Evolutionary conservation across 352 stramenopile species (phyloP), one percentile per base, ranked within the genome.

Genomic region (Globisporangium solare): DNA sequence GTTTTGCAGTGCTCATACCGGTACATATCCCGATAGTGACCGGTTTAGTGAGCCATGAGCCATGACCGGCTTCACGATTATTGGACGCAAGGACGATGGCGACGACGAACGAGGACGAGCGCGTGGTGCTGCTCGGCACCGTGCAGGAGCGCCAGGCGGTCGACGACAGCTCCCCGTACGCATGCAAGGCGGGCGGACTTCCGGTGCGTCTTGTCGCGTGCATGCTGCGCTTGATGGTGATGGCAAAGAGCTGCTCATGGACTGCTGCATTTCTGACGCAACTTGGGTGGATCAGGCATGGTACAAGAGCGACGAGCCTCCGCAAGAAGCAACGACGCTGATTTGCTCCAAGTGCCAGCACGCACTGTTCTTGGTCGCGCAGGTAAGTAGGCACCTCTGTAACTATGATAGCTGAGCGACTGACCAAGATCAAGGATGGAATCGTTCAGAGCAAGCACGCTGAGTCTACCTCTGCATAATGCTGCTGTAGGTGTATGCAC

Each of bases 121-220:
- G 71, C 17, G 66, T 70, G 11, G 77, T 93, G 62, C 66, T 92
- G 59, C 68, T 94, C 39, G 83, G 83, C 54, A 74, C 76, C 18
- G 73, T 90, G 47, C 72, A 89, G 54, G 76, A 88, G 64, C 72
- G 73, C 27, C 77, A 86, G 41, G 67, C 62, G 53, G 79, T 92
- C 6, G 74, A 94, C 52, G 73, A 86, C 32, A 57, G 42, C 20
- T 88, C 78, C 6, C 81, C 83, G 6, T 89, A 78, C 41, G 75
- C 79, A n/a, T 88, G 76, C 71, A 94, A 94, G 48, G 77, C 78
- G 10, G 83, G 83, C 41, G 83, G 83, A n/a, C 68, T 66, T n/a
- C 79, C 83, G 43, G 83, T 93, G 55, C n/a, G 73, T 68, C 24
- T 10, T 48, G 56, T 31, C 24, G 6, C 65, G 8, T 47, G 48